These are phyloP conservation scores for Coniochaeta ligniaria DNA, from an alignment of 2,329 filamentous ascomycete species.

Conservation along the genomic window DNA sequence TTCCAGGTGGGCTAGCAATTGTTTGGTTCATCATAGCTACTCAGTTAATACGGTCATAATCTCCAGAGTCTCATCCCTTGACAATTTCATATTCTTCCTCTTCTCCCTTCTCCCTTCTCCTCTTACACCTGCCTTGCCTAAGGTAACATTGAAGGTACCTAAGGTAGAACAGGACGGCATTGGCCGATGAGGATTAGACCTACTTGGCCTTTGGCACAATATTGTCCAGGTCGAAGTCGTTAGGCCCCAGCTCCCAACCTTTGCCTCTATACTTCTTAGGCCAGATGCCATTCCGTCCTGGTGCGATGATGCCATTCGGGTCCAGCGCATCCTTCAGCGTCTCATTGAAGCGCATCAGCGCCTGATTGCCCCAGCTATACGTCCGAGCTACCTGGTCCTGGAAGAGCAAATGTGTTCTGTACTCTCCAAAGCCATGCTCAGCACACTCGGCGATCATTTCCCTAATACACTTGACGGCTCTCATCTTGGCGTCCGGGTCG, in stretches of 20 bases:
- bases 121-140: too few species aligned
- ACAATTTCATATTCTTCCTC: too few species aligned
- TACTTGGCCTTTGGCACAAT: conserved; percentile 4
- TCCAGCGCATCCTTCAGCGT: conserved; percentile 35
- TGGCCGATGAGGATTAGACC: not conserved
- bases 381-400: conserved; percentile 40
- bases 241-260: conserved; percentile 20
- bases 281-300: conserved; percentile 28
- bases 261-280: conserved; percentile 20
- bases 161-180: not conserved
- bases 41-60: not conserved
- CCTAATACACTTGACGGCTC: conserved; percentile 20
- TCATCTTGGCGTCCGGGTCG: conserved; percentile 27
- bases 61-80: too few species aligned
- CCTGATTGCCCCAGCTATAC: conserved; percentile 35
- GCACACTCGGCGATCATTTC: conserved; percentile 33
- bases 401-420: conserved; percentile 35
- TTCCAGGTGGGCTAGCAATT: too few species aligned
- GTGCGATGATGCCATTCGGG: conserved; percentile 29
- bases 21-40: not conserved
- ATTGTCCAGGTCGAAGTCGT: conserved; percentile 13
- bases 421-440: conserved; percentile 34
- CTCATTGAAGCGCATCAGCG: conserved; percentile 34
- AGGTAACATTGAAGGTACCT: too few species aligned
- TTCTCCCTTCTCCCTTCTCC: too few species aligned